Evolutionary conservation across 2,329 filamentous ascomycete genomes (phyloP), one percentile per base, ranked within the genome.

Genomic region (Aspergillus jensenii): DNA sequence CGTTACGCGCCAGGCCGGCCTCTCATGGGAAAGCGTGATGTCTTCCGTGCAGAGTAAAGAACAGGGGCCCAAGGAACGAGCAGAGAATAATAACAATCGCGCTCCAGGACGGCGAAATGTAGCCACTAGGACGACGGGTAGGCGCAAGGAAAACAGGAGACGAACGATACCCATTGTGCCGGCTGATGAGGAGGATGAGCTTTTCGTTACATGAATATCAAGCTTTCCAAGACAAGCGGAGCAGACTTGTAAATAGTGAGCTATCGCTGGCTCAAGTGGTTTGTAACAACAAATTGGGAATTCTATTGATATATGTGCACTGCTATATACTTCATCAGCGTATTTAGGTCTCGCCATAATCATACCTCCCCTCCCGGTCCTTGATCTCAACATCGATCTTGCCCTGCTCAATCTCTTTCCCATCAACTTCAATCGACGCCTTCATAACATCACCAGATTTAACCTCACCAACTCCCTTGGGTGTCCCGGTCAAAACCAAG

Each of bases 401-500:
- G 35, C 90, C 90, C 80, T 96, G 90, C 72, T 92, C 87, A 33
- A 98, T 76, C 79, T 96, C 91, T 79, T 89, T 87, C 39, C 93
- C 93, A 57, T 83, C 81, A 31, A 96, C 86, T 71, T 85, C 87
- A 65, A 98, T 81, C 4, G 92, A 92, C 25, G 90, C 93, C 62
- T 83, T 88, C 84, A 99, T 91, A 33, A 93, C 81, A 77, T 99
- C 93, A 2, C 95, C 95, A 1, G 90, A 87, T 59, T 87, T 85
- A 2, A 96, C 92, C 19, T 87, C 83, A 1, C 95, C 95, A 2
- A 99, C 95, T 12, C 95, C 95, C 79, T 97, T 97, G 50, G 95
- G 95, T 51, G 95, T 99, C 17, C 95, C 95, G n/a, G 95, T 99
- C 67, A 99, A 79, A 49, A 99, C 87, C 69, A 99, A 87, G 75